Evolutionary conservation across 306 rosid species (phyloP), one percentile per base, ranked within the genome.

Genomic region (Vigna nakashimae): DNA sequence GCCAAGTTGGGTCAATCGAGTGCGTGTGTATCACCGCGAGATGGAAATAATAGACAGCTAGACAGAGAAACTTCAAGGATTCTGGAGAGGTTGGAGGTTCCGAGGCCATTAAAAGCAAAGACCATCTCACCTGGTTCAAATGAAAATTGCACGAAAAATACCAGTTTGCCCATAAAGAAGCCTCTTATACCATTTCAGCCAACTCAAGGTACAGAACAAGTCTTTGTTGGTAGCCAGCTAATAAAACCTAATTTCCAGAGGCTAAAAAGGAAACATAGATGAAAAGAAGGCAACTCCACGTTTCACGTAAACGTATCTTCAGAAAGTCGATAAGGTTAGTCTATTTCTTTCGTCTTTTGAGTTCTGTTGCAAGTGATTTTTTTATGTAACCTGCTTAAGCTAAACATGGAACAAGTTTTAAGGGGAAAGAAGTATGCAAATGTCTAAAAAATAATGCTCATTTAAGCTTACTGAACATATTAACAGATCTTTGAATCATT

Each of bases 71-170:
- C 97, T 9, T 85, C 91, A 38, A 88, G 90, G 87, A 92, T 92
- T 88, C 71, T 92, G 78, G 95, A 90, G 93, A 92, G 93, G 57
- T 83, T 92, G 69, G 97, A 92, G 89, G 88, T 79, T 74, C 97
- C 93, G 49, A 92, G 86, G 83, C 89, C 86, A 76, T 66, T 85
- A 55, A 90, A 73, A 79, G 78, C 78, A 80, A 84, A 77, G 69
- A 72, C 32, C 2, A 50, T 56, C 18, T 83, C 88, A 70, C 88
- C 94, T 40, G 45, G 74, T 65, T 65, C 49, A 46, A 64, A 71
- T 14, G 82, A 38, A 86, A 81, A 53, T 84, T 84, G 87, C 74
- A 55, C 72, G 76, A 85, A 78, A 51, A 72, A 80, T 63, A 43
- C 74, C 36, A 50, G 76, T 58, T 63, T 76, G 75, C 73, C 77